Base-by-base conservation (phyloP, 2,329 filamentous ascomycete species). In the Lasiodiplodia citricola region DNA sequence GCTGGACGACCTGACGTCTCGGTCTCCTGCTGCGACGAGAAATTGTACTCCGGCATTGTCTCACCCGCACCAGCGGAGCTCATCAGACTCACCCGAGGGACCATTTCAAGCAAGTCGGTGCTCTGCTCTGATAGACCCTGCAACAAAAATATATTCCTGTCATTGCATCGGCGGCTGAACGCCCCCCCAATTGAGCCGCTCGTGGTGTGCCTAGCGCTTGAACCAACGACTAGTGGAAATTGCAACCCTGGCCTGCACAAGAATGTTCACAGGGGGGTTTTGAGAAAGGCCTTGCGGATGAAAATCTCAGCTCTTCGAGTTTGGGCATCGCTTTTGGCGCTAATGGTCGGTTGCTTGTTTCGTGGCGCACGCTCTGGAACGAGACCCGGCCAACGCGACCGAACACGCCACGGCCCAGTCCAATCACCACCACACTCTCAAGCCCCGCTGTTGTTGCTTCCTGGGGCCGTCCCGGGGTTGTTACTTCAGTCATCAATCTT, bases 351-450 rank as follows among this genome's bases (percentile, higher is more conserved):
- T 21, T 31, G n/a, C 11, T 23, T 31, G 60, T 31, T 28, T 64
- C 51, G 47, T 64, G 60, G 60, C 44, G 60, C 41, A 25, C 31
- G 28, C 25, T 23, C 60, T n/a, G 44, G 60, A 64, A 52, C 60
- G 60, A 64, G 60, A 64, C 60, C 60, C 60, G 44, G n/a, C 44
- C 28, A 50, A 64, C 31, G 60, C 60, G 60, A 64, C 60, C 60
- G 60, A 64, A 52, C 25, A 41, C 44, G 60, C 60, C 44, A 51
- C 31, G 60, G 18, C 47, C 25, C 47, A 64, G 47, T 28, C 60
- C 47, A 64, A 64, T 64, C 60, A 52, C 47, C 60, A 25, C 37
- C 14, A 18, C 21, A 25, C n/a, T 64, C 8, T 50, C 23, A 64
- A 52, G 60, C 60, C 60, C 37, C 47, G 60, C 60, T 37, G 60